Percentiles rank a stretch among this genome's conserved stretches.
These are phyloP conservation scores for Lipomyces starkeyi DNA, from an alignment of 805 yeast genomes.

Conservation along the genomic window DNA sequence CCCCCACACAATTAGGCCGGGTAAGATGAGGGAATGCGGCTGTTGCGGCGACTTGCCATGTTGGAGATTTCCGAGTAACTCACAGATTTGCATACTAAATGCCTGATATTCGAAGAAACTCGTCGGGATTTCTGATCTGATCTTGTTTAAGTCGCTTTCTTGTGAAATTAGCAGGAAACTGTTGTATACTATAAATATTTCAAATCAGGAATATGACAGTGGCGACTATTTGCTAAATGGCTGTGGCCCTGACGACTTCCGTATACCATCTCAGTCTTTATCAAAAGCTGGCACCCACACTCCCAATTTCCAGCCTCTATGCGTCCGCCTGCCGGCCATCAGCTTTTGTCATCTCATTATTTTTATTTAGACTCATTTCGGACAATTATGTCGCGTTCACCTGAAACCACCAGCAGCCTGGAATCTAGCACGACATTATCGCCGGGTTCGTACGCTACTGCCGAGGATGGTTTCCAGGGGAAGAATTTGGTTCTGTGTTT, in stretches of 20 bases:
- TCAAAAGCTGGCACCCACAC: no score
- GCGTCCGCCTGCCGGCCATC: background rate
- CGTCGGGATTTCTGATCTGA: no score
- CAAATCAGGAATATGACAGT: background rate
- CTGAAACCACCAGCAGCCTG: background rate
- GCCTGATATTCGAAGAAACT: no score
- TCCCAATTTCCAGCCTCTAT: no score
- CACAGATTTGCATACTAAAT: no score
- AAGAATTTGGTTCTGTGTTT: conserved; percentile 27
- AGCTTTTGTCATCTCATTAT: background rate
- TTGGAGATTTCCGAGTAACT: no score
- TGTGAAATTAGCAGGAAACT: no score
- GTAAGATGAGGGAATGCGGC: background rate
- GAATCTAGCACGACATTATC: background rate
- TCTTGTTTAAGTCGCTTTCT: no score
- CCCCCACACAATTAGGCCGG: background rate
- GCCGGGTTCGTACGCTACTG: background rate
- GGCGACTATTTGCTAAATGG: background rate
- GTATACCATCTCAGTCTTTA: no score
- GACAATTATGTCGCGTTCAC: background rate
- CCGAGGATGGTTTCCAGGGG: conserved; percentile 3
- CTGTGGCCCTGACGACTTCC: no score
- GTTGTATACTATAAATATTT: background rate
- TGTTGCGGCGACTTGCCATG: no score
- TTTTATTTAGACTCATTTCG: no score